These are phyloP conservation scores for Opeltia flavorubescens DNA, from an alignment of 495 filamentous ascomycete species.

Conservation along the genomic window DNA sequence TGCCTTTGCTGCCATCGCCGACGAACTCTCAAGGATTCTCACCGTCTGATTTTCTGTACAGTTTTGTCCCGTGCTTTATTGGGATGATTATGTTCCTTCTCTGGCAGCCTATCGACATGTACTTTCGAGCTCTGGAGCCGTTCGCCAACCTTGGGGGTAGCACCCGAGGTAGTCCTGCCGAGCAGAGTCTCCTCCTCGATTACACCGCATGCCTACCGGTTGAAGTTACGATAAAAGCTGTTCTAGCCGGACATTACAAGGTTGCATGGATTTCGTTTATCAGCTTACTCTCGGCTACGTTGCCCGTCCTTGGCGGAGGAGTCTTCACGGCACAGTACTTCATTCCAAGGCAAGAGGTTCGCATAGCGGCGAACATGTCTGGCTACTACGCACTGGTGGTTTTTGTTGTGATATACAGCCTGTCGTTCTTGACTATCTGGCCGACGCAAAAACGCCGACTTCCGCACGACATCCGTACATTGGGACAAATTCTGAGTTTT, in stretches of 20 bases:
- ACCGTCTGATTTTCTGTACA: constrained; percentile 75
- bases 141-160: constrained; percentile 58
- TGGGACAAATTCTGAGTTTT: constrained; percentile 67
- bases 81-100: constrained; percentile 63
- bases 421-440: constrained; percentile 49
- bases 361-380: constrained; percentile 54
- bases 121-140: constrained; percentile 59
- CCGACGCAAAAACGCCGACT: constrained; percentile 41
- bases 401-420: constrained; percentile 51
- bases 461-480: constrained; percentile 52
- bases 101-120: constrained; percentile 64
- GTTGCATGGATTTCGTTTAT: constrained; percentile 55
- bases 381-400: constrained; percentile 52
- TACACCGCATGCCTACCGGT: constrained; percentile 55
- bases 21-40: constrained; percentile 57
- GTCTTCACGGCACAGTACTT: constrained; percentile 68
- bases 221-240: constrained; percentile 44
- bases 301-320: constrained; percentile 68
- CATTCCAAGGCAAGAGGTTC: constrained; percentile 33
- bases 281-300: constrained; percentile 43
- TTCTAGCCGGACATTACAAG: constrained; percentile 52
- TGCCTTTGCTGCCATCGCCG: constrained; percentile 45
- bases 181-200: constrained; percentile 55
- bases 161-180: constrained; percentile 47
- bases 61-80: constrained; percentile 64